Percentiles rank a stretch among this genome's conserved stretches.
These are phyloP conservation scores for Diaporthe citriasiana DNA, from an alignment of 2,329 filamentous ascomycete genomes.

Conservation along the genomic window DNA sequence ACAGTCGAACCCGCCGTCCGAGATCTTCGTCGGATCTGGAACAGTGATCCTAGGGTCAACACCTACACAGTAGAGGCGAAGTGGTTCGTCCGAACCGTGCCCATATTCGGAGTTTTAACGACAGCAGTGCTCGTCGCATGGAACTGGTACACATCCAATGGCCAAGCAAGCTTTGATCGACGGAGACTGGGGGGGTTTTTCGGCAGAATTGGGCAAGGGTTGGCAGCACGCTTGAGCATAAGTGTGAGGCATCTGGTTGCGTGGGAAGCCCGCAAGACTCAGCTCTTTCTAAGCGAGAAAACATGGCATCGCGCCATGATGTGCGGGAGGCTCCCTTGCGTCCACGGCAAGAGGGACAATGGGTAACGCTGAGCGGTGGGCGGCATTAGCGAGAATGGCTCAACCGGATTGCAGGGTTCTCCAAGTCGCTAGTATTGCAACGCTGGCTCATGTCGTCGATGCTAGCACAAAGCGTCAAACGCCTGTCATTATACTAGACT, in stretches of 20 bases:
- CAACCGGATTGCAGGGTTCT: constrained; percentile 26
- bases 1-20: constrained; percentile 8
- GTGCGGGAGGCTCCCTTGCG: constrained; percentile 26
- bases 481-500: constrained; percentile 28
- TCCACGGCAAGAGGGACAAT: constrained; percentile 12
- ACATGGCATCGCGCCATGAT: neutral
- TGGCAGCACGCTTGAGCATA: neutral
- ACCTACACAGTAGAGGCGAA: constrained; percentile 3
- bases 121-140: neutral
- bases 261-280: constrained; percentile 17
- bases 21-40: neutral
- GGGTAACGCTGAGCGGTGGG: neutral
- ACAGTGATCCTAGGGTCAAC: neutral
- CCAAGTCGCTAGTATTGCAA: constrained; percentile 28
- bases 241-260: neutral
- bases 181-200: neutral
- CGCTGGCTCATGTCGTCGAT: constrained; percentile 32
- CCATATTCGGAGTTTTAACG: constrained; percentile 22
- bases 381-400: constrained; percentile 23
- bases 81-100: constrained; percentile 23
- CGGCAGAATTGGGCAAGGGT: neutral
- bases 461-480: constrained; percentile 27
- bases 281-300: constrained; percentile 4
- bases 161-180: constrained; percentile 20
- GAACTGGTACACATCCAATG: neutral